These are phyloP conservation scores for Vigna radiata DNA, from an alignment of 306 rosid genomes.

Conservation along the genomic window DNA sequence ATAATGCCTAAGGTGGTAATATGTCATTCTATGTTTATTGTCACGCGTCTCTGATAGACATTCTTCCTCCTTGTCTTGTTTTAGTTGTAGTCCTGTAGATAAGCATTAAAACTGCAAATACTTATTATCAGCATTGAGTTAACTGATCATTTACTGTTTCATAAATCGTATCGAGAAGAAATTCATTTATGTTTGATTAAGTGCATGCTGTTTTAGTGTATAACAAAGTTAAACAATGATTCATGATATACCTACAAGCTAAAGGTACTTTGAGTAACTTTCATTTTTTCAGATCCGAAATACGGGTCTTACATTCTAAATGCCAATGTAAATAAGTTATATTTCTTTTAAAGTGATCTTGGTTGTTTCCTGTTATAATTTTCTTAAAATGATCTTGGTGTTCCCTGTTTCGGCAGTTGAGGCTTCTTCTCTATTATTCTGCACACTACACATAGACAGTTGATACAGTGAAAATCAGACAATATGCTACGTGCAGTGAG, in stretches of 20 bases:
- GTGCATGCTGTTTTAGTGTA: too few species aligned
- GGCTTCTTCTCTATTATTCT: constrained; percentile 31
- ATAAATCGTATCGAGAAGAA: not conserved
- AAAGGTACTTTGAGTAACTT: too few species aligned
- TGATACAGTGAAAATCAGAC: constrained; percentile 6
- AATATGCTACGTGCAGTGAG: not conserved
- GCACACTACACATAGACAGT: constrained; percentile 14
- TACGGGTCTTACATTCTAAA: too few species aligned
- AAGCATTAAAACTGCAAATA: too few species aligned
- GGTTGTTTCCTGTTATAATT: not conserved
- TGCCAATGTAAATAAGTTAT: too few species aligned
- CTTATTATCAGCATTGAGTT: not conserved
- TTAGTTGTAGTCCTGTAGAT: constrained; percentile 25
- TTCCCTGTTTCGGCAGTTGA: constrained; percentile 30
- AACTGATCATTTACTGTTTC: constrained; percentile 3
- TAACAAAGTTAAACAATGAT: too few species aligned
- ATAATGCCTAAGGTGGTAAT: constrained; percentile 4
- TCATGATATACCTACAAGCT: too few species aligned
- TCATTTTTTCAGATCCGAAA: too few species aligned
- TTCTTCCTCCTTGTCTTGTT: not conserved
- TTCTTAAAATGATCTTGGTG: not conserved
- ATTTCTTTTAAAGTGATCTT: not conserved
- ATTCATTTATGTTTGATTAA: constrained; percentile 27
- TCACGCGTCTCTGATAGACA: not conserved
- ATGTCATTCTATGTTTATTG: constrained; percentile 14